Conservation (phyloP, 179 eudicot genomes). For the Silene coronaria region DNA sequence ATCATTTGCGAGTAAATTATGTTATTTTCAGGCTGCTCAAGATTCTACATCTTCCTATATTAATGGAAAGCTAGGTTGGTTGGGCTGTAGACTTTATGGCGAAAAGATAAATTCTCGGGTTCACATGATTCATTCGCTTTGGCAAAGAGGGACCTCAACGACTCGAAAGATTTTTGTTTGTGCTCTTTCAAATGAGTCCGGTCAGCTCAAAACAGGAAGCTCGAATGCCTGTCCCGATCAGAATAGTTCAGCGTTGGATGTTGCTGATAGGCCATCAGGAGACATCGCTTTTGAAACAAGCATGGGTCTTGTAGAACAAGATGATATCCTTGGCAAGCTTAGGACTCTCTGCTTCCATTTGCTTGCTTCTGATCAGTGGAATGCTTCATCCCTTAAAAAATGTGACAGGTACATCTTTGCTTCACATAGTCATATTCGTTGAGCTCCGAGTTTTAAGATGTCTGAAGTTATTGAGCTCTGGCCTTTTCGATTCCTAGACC, state of each 20-base stretch:
- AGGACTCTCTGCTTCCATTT: slow-evolving; percentile 11
- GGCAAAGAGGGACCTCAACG: neutral
- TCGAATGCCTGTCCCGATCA: slow-evolving; percentile 1
- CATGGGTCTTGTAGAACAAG: neutral
- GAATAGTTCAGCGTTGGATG: neutral
- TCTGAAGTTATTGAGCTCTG: neutral
- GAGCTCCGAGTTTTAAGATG: neutral
- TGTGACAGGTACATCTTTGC: slow-evolving; percentile 3
- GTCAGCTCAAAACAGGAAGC: neutral
- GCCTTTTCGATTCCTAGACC: neutral
- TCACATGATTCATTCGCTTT: neutral
- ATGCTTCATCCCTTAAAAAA: slow-evolving; percentile 5
- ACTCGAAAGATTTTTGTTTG: neutral
- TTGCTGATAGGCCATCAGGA: neutral
- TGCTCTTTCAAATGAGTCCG: slow-evolving; percentile 12
- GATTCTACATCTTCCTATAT: neutral
- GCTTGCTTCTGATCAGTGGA: slow-evolving; percentile 16
- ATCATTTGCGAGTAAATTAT: neutral
- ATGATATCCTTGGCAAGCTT: slow-evolving; percentile 12
- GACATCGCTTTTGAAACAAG: neutral
- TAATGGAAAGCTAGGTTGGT: neutral
- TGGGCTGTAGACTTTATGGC: neutral
- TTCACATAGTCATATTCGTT: neutral
- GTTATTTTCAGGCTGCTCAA: neutral
- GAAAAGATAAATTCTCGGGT: neutral